Percentiles rank a stretch among this genome's conserved stretches.
These are phyloP conservation scores for Sordaria brevicollis DNA, from an alignment of 495 filamentous ascomycete species.

Conservation along the genomic window DNA sequence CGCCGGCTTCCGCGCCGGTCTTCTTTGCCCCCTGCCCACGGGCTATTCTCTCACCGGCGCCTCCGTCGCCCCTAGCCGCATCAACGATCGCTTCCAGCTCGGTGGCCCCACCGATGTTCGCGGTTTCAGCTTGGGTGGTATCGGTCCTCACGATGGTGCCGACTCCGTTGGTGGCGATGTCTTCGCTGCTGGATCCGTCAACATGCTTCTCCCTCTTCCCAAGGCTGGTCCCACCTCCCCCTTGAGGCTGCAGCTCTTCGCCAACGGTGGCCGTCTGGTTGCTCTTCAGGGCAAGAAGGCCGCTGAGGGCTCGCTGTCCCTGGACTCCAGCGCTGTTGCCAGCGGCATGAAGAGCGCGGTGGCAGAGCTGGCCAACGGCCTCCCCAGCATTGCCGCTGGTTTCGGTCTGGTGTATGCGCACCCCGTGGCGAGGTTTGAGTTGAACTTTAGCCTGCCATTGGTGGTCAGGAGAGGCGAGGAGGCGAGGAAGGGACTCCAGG, in stretches of 20 bases:
- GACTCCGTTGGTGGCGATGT: conserved; percentile 88
- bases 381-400: conserved; percentile 81
- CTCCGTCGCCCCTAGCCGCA: conserved; percentile 49
- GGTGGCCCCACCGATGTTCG: conserved; percentile 91
- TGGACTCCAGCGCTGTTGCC: conserved; percentile 34
- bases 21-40: conserved; percentile 47
- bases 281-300: conserved; percentile 50
- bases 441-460: conserved; percentile 86
- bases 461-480: conserved; percentile 74
- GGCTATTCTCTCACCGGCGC: conserved; percentile 46
- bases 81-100: conserved; percentile 92
- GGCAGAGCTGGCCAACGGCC: conserved; percentile 55
- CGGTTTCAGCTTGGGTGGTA: conserved; percentile 79
- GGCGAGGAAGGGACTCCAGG: conserved; percentile 77
- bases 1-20: conserved; percentile 38
- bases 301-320: conserved; percentile 12
- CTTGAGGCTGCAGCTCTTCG: conserved; percentile 78
- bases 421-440: conserved; percentile 81
- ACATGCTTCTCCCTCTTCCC: conserved; percentile 75
- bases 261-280: conserved; percentile 81
- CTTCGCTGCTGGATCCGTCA: conserved; percentile 78
- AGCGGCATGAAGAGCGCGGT: conserved; percentile 44
- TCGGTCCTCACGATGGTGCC: conserved; percentile 74
- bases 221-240: conserved; percentile 66
- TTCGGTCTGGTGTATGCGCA: conserved; percentile 90